A percentile compares a stretch with the other conserved stretches of the same genome.
phyloP scores from a whole-genome alignment of 805 yeast genomes.

The Metahyphopichia silvanorum region DNA sequence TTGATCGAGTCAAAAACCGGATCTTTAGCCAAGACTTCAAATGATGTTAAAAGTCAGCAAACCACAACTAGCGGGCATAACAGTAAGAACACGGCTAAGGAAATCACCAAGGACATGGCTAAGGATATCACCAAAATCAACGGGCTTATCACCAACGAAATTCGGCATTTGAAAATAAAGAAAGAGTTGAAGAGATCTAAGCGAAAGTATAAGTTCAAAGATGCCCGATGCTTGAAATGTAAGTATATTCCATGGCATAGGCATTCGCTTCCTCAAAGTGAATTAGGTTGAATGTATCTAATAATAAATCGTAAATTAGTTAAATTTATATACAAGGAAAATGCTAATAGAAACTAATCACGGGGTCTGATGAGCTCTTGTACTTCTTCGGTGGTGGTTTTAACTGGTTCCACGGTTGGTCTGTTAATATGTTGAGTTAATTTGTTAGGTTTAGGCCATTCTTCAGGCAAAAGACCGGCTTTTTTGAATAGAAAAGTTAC shows the following conservation, averaged over 20 bases:
- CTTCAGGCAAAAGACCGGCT: constrained; percentile 64
- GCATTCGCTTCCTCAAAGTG: constrained; percentile 1
- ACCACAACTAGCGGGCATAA: too few species aligned
- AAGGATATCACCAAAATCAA: too few species aligned
- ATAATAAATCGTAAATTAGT: constrained; percentile 3
- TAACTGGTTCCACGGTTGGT: constrained; percentile 23
- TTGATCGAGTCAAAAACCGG: too few species aligned
- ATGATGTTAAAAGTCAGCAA: too few species aligned
- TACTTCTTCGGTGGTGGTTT: constrained; percentile 29
- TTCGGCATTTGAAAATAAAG: too few species aligned
- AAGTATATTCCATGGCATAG: constrained; percentile 4
- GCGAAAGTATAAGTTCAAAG: neutral
- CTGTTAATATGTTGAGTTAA: constrained; percentile 29
- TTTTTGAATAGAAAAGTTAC: constrained; percentile 74
- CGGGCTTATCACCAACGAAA: too few species aligned
- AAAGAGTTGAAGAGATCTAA: neutral
- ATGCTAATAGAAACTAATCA: too few species aligned
- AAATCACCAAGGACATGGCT: too few species aligned
- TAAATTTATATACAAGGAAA: constrained; percentile 6
- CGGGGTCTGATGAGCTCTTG: constrained; percentile 32
- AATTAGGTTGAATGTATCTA: neutral
- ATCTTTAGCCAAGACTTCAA: too few species aligned
- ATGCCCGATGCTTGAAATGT: constrained; percentile 2
- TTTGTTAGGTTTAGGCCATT: constrained; percentile 54
- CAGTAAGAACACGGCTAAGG: too few species aligned